Base-by-base conservation (phyloP, 805 yeast species). In the Zygotorulaspora sp. region DNA sequence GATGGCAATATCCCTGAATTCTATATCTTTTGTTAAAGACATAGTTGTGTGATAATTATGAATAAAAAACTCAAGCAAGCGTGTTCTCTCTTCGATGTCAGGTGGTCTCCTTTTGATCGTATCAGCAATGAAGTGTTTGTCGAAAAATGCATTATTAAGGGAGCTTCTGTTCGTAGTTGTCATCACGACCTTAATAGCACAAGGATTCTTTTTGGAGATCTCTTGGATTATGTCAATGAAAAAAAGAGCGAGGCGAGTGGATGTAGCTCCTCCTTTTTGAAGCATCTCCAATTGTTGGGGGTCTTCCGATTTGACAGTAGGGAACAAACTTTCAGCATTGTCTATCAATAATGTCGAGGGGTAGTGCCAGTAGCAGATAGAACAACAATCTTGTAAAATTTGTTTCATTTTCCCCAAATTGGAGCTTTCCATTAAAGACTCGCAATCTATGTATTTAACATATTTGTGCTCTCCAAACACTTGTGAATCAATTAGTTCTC, bases 311-410 rank as follows among this genome's bases (percentile, higher is more conserved):
- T 49, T 47, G 19, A 30, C 47, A 19, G 39, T 44, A 0, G 87
- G 77, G 27, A 87, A 69, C 10, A 89, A 52, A 42, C 75, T 71
- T 48, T 89, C 95, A 11, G 87, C 57, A 45, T 88, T 87, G 48
- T 90, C 97, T 14, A 90, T 57, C 1, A 89, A 63, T 2, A 90
- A 54, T 2, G 87, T 62, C 1, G 89, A 68, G 0, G 97, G 96
- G 11, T 83, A 70, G 53, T 78, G 74, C 95, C 96, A 87, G 39
- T 75, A 74, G 38, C 76, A 77, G 40, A 62, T 72, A 10, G 49
- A 36, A 12, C 47, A 62, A 72, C 52, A 71, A 57, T 70, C 73
- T 69, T 41, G 62, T 63, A 48, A 54, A 54, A 44, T 69, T 56
- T 33, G 67, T 64, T 42, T 67, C 74, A 47, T 73, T 68, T 57